Percentiles rank a stretch among this genome's conserved stretches.
These are phyloP conservation scores for Thinopyrum elongatum DNA, from an alignment of 176 grass and related monocot genomes.

Conservation along the genomic window DNA sequence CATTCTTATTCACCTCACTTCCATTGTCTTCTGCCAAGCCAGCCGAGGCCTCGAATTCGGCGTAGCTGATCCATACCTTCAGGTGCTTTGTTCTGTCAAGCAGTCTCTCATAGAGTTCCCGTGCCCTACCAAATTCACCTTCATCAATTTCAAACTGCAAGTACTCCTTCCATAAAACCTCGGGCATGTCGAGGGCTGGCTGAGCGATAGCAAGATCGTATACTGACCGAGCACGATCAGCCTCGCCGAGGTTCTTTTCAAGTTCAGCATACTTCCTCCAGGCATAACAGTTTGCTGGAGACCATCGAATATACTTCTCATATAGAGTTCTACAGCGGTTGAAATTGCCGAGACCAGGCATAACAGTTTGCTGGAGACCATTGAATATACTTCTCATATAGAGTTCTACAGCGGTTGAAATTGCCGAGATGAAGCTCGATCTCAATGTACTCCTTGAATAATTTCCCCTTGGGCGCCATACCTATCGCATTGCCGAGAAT, in stretches of 20 bases:
- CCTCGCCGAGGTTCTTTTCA: constrained; percentile 75
- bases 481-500: constrained; percentile 91
- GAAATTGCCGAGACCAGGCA: constrained; percentile 74
- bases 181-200: constrained; percentile 74
- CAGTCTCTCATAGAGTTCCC: constrained; percentile 71
- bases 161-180: constrained; percentile 69
- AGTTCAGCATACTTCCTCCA: constrained; percentile 93
- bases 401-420: constrained; percentile 62
- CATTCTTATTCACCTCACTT: constrained; percentile 40
- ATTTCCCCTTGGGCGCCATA: constrained; percentile 78
- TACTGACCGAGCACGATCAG: constrained; percentile 68
- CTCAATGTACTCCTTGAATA: constrained; percentile 97
- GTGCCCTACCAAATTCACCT: constrained; percentile 52
- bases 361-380: constrained; percentile 72
- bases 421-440: constrained; percentile 76
- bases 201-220: constrained; percentile 86
- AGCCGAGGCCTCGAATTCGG: constrained; percentile 79
- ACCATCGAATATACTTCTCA: constrained; percentile 84
- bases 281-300: constrained; percentile 75
- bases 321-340: constrained; percentile 71
- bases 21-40: constrained; percentile 43
- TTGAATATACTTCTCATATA: constrained; percentile 87
- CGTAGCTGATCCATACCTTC: constrained; percentile 93
- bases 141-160: constrained; percentile 87
- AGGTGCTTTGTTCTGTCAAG: constrained; percentile 82